A percentile compares a stretch with the other conserved stretches of the same genome.
phyloP scores from a whole-genome alignment of 768 basidiomycete species.

The Mrakia hoshinonis region DNA sequence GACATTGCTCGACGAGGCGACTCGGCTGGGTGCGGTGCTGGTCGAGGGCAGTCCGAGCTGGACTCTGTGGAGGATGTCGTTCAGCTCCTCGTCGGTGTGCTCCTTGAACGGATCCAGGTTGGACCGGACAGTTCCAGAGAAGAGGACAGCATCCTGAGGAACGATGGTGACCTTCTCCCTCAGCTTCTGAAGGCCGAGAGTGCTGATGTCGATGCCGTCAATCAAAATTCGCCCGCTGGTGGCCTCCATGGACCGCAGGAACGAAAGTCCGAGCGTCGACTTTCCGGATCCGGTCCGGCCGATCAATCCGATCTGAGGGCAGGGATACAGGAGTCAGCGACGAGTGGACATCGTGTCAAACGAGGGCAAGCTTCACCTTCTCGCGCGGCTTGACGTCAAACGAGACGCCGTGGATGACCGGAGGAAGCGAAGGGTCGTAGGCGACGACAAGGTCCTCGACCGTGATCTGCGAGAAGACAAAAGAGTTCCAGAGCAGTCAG shows the following conservation, averaged over 20 bases:
- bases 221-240: constrained; percentile 68
- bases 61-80: constrained; percentile 72
- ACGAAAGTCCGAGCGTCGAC: constrained; percentile 68
- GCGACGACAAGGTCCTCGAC: constrained; percentile 59
- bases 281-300: constrained; percentile 49
- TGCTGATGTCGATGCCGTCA: constrained; percentile 80
- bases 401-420: constrained; percentile 66
- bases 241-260: constrained; percentile 70
- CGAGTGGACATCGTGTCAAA: too few species aligned
- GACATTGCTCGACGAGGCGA: not conserved
- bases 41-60: constrained; percentile 47
- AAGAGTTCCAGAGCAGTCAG: too few species aligned
- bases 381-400: constrained; percentile 64
- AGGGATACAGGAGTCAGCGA: not conserved
- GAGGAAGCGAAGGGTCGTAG: constrained; percentile 74
- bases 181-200: constrained; percentile 73
- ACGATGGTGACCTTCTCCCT: constrained; percentile 50
- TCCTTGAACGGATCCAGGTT: constrained; percentile 47
- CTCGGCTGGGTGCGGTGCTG: not conserved
- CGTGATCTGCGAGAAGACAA: not conserved
- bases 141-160: constrained; percentile 48
- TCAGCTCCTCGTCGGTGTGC: constrained; percentile 66
- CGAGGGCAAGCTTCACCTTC: constrained; percentile 38
- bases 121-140: constrained; percentile 46
- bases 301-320: not conserved